Evolutionary conservation across 495 filamentous ascomycete species (phyloP).

Genomic region (Penicillium psychrofluorescens): DNA sequence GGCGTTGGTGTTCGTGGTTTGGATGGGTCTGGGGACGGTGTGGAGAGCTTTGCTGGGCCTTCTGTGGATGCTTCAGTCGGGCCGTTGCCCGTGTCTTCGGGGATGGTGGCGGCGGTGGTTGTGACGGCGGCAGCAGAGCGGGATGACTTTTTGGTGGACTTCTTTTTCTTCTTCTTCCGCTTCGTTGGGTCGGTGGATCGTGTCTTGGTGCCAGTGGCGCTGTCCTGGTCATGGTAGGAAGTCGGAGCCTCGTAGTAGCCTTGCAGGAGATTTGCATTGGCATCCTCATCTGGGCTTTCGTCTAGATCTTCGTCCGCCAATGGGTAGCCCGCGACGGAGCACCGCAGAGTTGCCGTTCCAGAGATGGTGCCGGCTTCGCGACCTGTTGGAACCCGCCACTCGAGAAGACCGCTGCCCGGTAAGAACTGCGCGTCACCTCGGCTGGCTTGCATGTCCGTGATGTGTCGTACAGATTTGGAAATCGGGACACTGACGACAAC

Average conservation of each 20-base stretch:
- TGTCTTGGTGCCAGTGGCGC: constrained; percentile 12
- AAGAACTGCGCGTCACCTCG: constrained; percentile 79
- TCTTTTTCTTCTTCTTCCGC: constrained; percentile 34
- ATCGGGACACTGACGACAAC: constrained; percentile 76
- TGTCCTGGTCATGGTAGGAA: constrained; percentile 26
- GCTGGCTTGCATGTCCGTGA: constrained; percentile 77
- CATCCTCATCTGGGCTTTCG: constrained; percentile 40
- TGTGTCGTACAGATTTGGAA: constrained; percentile 71
- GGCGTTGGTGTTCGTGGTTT: constrained; percentile 21
- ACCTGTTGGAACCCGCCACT: constrained; percentile 74
- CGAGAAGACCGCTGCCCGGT: constrained; percentile 60
- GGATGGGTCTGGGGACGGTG: constrained; percentile 16
- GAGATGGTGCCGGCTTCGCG: constrained; percentile 50
- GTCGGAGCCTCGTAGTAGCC: constrained; percentile 50
- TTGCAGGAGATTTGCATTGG: constrained; percentile 36
- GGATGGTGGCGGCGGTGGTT: background rate
- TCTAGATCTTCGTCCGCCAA: constrained; percentile 45
- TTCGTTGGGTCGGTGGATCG: constrained; percentile 21
- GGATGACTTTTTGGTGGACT: constrained; percentile 34
- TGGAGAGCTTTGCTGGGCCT: constrained; percentile 4
- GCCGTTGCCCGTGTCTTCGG: constrained; percentile 25
- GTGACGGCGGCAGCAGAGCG: constrained; percentile 7
- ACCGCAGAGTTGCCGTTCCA: constrained; percentile 69
- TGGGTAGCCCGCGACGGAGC: constrained; percentile 67
- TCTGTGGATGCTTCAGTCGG: constrained; percentile 3